A percentile compares a stretch with the other conserved stretches of the same genome.
phyloP scores from a whole-genome alignment of 2,329 filamentous ascomycete genomes.

The Arthroderma sp. region DNA sequence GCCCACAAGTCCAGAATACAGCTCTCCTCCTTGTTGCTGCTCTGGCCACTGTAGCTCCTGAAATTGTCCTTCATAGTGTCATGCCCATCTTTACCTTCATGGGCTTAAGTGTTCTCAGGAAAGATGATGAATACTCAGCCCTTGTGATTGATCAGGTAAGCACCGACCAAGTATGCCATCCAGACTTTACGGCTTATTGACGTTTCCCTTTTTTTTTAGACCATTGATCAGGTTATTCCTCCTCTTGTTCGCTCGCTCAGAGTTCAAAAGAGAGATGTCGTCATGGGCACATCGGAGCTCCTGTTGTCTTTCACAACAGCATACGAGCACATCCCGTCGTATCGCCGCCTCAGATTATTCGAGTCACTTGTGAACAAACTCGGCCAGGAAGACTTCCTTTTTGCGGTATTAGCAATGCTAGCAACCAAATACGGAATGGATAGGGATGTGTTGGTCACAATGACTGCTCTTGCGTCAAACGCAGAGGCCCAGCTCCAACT shows the following conservation, averaged over 20 bases:
- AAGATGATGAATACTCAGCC: constrained; percentile 92
- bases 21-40: constrained; percentile 79
- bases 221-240: constrained; percentile 86
- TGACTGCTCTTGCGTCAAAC: constrained; percentile 58
- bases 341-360: constrained; percentile 72
- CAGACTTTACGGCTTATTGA: background rate
- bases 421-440: constrained; percentile 78
- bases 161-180: background rate
- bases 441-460: constrained; percentile 61
- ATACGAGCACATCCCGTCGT: constrained; percentile 87
- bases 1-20: constrained; percentile 84
- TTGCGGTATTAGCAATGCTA: constrained; percentile 76
- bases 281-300: constrained; percentile 75
- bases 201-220: constrained; percentile 38
- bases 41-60: constrained; percentile 75
- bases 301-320: constrained; percentile 93
- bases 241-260: constrained; percentile 76
- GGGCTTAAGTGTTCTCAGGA: constrained; percentile 77
- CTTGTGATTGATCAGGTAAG: constrained; percentile 69
- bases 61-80: constrained; percentile 85
- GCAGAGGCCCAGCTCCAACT: constrained; percentile 69
- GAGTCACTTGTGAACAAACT: constrained; percentile 73
- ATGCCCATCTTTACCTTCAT: constrained; percentile 99
- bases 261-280: constrained; percentile 61
- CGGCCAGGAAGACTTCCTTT: constrained; percentile 75